A percentile compares a stretch with the other conserved stretches of the same genome.
Evolutionary conservation across 345 rosid genomes (phyloP).

Genomic region (Clarkia xantiana): DNA sequence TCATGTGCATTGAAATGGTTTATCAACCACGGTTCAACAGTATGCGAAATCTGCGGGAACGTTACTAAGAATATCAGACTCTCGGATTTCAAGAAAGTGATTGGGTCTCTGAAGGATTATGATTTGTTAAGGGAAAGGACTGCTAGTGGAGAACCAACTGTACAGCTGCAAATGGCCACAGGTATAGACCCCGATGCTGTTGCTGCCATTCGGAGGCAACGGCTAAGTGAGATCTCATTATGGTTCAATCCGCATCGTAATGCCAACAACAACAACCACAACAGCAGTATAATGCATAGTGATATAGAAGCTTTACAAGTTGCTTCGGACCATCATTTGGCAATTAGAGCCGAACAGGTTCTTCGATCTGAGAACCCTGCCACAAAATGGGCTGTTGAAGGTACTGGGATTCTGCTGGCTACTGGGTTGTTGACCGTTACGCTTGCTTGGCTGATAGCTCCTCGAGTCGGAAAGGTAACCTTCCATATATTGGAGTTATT

Average conservation of each 20-base stretch:
- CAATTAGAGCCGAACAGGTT: constrained; percentile 33
- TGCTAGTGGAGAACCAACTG: constrained; percentile 48
- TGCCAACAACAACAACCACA: constrained; percentile 18
- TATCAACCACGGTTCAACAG: constrained; percentile 82
- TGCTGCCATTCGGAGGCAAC: constrained; percentile 70
- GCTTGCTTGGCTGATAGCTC: constrained; percentile 93
- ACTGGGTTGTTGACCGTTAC: constrained; percentile 84
- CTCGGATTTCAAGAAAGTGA: constrained; percentile 50
- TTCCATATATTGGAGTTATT: too few relatives aligned
- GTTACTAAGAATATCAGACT: constrained; percentile 46
- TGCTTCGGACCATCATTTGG: constrained; percentile 50
- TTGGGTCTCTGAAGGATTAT: constrained; percentile 59
- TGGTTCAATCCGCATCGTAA: constrained; percentile 64
- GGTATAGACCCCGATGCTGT: constrained; percentile 67
- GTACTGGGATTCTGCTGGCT: constrained; percentile 87
- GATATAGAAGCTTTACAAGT: constrained; percentile 31
- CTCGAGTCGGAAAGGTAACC: constrained; percentile 89
- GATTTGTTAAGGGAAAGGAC: constrained; percentile 59
- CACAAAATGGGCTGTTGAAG: constrained; percentile 92
- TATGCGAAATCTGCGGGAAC: constrained; percentile 80
- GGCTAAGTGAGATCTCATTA: constrained; percentile 64
- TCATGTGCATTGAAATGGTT: constrained; percentile 97
- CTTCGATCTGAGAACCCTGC: constrained; percentile 52
- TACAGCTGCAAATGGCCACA: constrained; percentile 23
- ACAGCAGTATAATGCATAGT: constrained; percentile 5